Evolutionary conservation across 805 yeast species (phyloP).

Genomic region (Starmerella bombi): DNA sequence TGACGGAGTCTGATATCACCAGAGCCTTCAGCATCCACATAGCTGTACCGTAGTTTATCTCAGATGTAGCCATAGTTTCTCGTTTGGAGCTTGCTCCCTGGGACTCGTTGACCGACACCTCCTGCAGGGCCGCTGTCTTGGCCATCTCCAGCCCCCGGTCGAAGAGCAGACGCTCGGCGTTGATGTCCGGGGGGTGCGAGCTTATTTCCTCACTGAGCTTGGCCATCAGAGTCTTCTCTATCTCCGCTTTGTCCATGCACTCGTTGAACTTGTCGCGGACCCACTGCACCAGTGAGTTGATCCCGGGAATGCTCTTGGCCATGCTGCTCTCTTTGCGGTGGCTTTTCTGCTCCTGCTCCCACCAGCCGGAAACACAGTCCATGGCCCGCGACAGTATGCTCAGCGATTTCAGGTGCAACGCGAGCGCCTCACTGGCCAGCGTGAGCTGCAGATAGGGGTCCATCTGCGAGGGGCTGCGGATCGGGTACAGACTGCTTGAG

Average conservation of each 20-base stretch:
- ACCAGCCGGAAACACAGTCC: constrained; percentile 80
- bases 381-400: constrained; percentile 75
- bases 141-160: constrained; percentile 92
- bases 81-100: constrained; percentile 17
- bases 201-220: constrained; percentile 16
- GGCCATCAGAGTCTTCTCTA: constrained; percentile 39
- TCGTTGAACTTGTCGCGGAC: constrained; percentile 80
- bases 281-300: constrained; percentile 65
- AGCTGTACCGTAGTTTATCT: constrained; percentile 76
- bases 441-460: constrained; percentile 14
- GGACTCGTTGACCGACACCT: constrained; percentile 54
- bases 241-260: constrained; percentile 77
- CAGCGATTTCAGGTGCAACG: constrained; percentile 69
- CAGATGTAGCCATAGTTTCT: constrained; percentile 36
- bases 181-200: constrained; percentile 18
- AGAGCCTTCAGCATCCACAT: constrained; percentile 92
- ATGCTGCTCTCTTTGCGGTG: neutral
- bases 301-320: constrained; percentile 12
- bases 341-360: constrained; percentile 35
- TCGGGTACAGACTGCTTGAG: constrained; percentile 1
- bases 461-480: constrained; percentile 3
- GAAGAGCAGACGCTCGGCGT: constrained; percentile 76
- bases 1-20: constrained; percentile 36
- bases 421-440: constrained; percentile 69
- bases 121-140: constrained; percentile 79